Evolutionary conservation across 306 rosid species (phyloP), one percentile per base, ranked within the genome.

Genomic region (Mucuna pruriens): DNA sequence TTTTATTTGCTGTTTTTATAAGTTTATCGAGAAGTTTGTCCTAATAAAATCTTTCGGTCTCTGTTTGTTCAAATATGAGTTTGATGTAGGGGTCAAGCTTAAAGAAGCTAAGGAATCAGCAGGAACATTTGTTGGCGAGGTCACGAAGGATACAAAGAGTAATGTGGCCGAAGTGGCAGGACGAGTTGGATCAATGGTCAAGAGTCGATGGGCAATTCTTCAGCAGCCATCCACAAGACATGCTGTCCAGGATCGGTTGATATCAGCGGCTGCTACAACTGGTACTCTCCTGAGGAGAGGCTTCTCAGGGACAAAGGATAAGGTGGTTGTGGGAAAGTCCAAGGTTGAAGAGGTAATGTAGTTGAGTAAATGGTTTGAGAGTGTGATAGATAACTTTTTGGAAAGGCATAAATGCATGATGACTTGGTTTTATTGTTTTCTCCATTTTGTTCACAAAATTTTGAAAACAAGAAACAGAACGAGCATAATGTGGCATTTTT

Each of bases 271-370:
- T 82, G 97, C 97, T 42, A 88, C 96, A 1, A 93, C 98, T 0
- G 94, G 99, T 20, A 78, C 90, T 15, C 90, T 95, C 83, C 85
- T 95, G 7, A 91, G 96, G 85, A 93, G 77, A 84, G 85, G 99
- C 46, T 48, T 93, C 46, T 31, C 92, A 0, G 99, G 89, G 83
- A 95, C 99, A 51, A 95, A 93, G 83, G 99, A 95, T 33, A 95
- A 93, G 87, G 98, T 80, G 76, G 86, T 71, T 40, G 92, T 90
- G 58, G 99, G 99, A 36, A 95, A 88, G 87, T 86, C 86, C 26
- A 95, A 91, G 88, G 99, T 95, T 81, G 99, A 93, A 86, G 98
- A 95, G 98, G 99, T 91, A 89, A 82, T 66, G 48, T 45, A 34
- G 44, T 83, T 46, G 54, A 58, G 52, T 36, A 61, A 75, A 46